These are phyloP conservation scores for Didymella arachidicola DNA, from an alignment of 2,329 filamentous ascomycete genomes.

Conservation along the genomic window DNA sequence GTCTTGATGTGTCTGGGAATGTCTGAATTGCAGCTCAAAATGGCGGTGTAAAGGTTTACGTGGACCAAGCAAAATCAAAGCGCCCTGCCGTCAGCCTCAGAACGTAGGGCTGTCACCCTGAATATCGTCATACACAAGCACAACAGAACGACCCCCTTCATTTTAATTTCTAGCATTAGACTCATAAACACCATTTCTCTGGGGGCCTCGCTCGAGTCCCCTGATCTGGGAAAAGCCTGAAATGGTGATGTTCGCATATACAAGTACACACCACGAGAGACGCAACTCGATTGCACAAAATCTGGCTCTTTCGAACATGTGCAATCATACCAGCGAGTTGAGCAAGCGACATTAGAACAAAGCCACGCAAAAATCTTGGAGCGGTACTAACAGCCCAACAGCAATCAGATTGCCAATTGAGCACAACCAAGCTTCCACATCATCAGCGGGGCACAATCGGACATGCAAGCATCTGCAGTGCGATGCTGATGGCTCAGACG, in stretches of 20 bases:
- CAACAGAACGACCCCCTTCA: background rate
- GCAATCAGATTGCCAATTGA: background rate
- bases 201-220: background rate
- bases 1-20: background rate
- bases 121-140: slow-evolving; percentile 13
- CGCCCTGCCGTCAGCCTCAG: slow-evolving; percentile 19
- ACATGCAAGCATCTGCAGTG: slow-evolving; percentile 1
- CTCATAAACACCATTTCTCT: slow-evolving; percentile 1
- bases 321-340: background rate
- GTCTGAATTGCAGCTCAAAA: slow-evolving; percentile 1
- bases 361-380: background rate
- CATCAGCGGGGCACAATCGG: background rate
- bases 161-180: background rate
- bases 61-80: slow-evolving; percentile 14
- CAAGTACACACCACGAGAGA: background rate
- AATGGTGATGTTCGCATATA: background rate
- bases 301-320: background rate
- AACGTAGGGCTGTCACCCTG: slow-evolving; percentile 7
- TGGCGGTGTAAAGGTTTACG: slow-evolving; percentile 22
- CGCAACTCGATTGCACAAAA: background rate
- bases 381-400: background rate
- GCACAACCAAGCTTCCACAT: background rate
- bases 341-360: background rate
- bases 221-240: background rate
- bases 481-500: background rate